phyloP scores from a whole-genome alignment of 2,329 filamentous ascomycete species.

The Clarireedia monteithiana region DNA sequence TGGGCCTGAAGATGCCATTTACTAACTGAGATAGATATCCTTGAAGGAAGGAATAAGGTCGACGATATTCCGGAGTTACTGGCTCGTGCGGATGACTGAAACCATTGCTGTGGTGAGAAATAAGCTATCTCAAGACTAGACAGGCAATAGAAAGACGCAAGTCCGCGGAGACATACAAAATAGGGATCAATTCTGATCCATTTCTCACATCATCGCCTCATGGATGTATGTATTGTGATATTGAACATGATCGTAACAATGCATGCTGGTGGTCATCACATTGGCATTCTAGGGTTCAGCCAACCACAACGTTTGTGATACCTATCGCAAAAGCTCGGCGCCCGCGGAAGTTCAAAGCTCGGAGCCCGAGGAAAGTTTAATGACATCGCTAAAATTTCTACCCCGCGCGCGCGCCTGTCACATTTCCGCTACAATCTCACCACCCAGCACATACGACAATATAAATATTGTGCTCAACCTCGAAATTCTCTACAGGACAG shows the following conservation, averaged over 20 bases:
- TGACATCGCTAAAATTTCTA: slow-evolving; percentile 6
- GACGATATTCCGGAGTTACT: slow-evolving; percentile 67
- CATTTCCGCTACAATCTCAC: slow-evolving; percentile 3
- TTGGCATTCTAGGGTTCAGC: neutral
- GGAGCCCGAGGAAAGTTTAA: neutral
- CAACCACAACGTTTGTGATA: neutral
- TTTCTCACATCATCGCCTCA: neutral
- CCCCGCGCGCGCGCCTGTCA: neutral
- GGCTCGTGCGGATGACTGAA: slow-evolving; percentile 14
- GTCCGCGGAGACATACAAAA: neutral
- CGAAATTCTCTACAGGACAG: neutral
- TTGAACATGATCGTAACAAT: neutral
- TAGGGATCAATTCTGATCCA: neutral
- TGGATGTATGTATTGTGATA: neutral
- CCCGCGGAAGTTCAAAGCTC: neutral
- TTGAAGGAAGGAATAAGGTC: slow-evolving; percentile 66
- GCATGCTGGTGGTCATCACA: neutral
- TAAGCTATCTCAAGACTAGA: neutral
- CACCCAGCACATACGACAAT: neutral
- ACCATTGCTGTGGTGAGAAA: neutral
- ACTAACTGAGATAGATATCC: slow-evolving; percentile 44
- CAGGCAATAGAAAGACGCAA: slow-evolving; percentile 5
- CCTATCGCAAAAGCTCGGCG: neutral
- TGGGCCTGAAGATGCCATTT: neutral
- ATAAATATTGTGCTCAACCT: neutral